A percentile compares a stretch with the other conserved stretches of the same genome.
phyloP scores from a whole-genome alignment of 805 yeast species.

The Candida adriatica region DNA sequence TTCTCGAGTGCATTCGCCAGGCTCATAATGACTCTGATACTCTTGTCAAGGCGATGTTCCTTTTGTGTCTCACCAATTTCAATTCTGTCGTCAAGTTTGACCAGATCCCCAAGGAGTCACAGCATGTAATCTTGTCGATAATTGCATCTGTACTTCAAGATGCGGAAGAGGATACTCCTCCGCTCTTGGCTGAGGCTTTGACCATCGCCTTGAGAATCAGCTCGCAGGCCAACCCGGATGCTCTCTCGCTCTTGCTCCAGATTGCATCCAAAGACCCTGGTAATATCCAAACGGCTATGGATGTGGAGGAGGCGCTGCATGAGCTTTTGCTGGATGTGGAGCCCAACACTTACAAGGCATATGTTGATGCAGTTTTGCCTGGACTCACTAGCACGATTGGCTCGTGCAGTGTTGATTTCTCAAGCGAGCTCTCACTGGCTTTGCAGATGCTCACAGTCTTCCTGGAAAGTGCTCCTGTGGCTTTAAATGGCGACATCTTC shows the following conservation, averaged over 20 bases:
- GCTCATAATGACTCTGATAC: slow-evolving; percentile 26
- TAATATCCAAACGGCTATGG: slow-evolving; percentile 61
- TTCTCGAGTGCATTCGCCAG: slow-evolving; percentile 18
- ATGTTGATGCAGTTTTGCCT: slow-evolving; percentile 50
- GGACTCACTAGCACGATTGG: slow-evolving; percentile 34
- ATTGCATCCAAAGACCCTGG: slow-evolving; percentile 70
- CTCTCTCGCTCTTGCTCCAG: slow-evolving; percentile 50
- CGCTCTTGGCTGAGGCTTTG: slow-evolving; percentile 66
- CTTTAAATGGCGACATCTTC: slow-evolving; percentile 35
- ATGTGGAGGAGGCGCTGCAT: slow-evolving; percentile 63
- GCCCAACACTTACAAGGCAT: slow-evolving; percentile 34
- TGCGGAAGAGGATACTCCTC: slow-evolving; percentile 75
- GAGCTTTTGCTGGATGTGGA: slow-evolving; percentile 46
- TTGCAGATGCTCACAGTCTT: slow-evolving; percentile 49
- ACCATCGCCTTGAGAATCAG: slow-evolving; percentile 48
- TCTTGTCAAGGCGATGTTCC: slow-evolving; percentile 24
- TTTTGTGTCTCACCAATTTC: slow-evolving; percentile 51
- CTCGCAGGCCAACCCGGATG: slow-evolving; percentile 20
- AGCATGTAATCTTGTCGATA: slow-evolving; percentile 23
- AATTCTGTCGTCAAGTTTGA: slow-evolving; percentile 28
- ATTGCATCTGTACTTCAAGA: slow-evolving; percentile 37
- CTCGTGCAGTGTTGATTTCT: slow-evolving; percentile 35
- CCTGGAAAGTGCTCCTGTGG: slow-evolving; percentile 36
- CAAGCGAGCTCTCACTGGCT: slow-evolving; percentile 52
- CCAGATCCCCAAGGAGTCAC: slow-evolving; percentile 17